Conservation (phyloP, 1,284 basidiomycete genomes). For the Cryptococcus maquisensis region DNA sequence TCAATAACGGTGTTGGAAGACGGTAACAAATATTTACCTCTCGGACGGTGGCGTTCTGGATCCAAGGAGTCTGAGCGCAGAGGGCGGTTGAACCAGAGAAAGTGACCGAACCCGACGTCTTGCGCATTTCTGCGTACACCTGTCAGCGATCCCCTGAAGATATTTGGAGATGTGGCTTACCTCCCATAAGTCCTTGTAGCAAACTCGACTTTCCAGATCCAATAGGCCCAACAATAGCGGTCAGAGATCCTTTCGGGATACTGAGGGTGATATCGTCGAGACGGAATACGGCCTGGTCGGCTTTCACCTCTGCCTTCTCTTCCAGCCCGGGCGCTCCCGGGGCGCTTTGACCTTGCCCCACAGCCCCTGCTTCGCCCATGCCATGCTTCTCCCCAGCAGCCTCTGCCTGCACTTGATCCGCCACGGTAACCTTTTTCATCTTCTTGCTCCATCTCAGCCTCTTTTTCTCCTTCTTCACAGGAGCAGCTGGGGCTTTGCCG, state of each 20-base stretch:
- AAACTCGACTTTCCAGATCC: slow-evolving; percentile 62
- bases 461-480: slow-evolving; percentile 15
- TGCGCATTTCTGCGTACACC: slow-evolving; percentile 62
- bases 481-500: slow-evolving; percentile 1
- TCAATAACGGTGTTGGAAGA: not conserved
- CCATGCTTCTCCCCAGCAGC: slow-evolving; percentile 24
- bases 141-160: slow-evolving; percentile 35
- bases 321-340: slow-evolving; percentile 1
- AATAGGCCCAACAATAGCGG: slow-evolving; percentile 72
- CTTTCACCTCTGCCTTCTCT: not conserved
- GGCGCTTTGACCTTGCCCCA: slow-evolving; percentile 15
- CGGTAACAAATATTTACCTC: slow-evolving; percentile 36
- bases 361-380: slow-evolving; percentile 20
- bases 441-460: slow-evolving; percentile 25
- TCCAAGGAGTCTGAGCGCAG: slow-evolving; percentile 74
- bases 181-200: slow-evolving; percentile 68
- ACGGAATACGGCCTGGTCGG: slow-evolving; percentile 55
- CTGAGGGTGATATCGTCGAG: slow-evolving; percentile 60
- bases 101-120: slow-evolving; percentile 57
- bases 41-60: slow-evolving; percentile 66
- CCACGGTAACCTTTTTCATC: slow-evolving; percentile 24
- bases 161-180: slow-evolving; percentile 47
- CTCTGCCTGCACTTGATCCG: slow-evolving; percentile 29
- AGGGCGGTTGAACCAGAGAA: slow-evolving; percentile 69
- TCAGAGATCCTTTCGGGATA: slow-evolving; percentile 67